Evolutionary conservation across 2,329 filamentous ascomycete species (phyloP), one percentile per base, ranked within the genome.

Genomic region (Lecanosticta acicola): DNA sequence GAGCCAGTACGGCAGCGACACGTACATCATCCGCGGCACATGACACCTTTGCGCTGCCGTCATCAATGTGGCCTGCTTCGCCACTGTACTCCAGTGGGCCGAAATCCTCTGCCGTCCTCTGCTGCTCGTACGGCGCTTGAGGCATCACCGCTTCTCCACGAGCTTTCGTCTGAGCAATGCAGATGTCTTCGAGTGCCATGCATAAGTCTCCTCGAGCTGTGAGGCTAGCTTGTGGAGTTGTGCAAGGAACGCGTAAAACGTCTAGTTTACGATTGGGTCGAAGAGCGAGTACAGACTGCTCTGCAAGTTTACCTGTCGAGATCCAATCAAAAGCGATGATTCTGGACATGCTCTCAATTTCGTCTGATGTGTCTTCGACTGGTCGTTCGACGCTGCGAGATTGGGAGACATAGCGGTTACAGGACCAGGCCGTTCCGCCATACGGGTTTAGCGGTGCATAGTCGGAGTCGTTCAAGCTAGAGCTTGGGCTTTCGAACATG

Each of bases 281-380:
- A 3, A 83, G 62, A 2, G 72, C 71, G 41, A 83, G 63, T 19
- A 76, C 69, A 49, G 70, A 73, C 34, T 78, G 72, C 33, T 74
- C 73, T n/a, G 66, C 63, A 9, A 62, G 54, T 3, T 68, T 67
- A 29, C 67, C 69, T 35, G 71, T 60, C 38, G 72, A 72, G 46
- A 80, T 69, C 61, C 80, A 83, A 54, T 83, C 80, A 54, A 81
- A 83, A 0, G 78, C 77, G 13, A 81, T 74, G 14, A 80, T 65
- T 14, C 74, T 69, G 20, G 71, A 63, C 13, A 71, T 70, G 32
- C 74, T 70, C n/a, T 67, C 63, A 34, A 67, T 66, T 1, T 66
- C 66, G 24, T 70, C 65, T 13, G 66, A 60, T 10, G 68, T 65
- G 40, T 74, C 68, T 46, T 75, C 69, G 54, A 65, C 73, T 1